Base-by-base conservation (phyloP, 192 early-diverging fungal genomes). In the Backusella tarrabulga region DNA sequence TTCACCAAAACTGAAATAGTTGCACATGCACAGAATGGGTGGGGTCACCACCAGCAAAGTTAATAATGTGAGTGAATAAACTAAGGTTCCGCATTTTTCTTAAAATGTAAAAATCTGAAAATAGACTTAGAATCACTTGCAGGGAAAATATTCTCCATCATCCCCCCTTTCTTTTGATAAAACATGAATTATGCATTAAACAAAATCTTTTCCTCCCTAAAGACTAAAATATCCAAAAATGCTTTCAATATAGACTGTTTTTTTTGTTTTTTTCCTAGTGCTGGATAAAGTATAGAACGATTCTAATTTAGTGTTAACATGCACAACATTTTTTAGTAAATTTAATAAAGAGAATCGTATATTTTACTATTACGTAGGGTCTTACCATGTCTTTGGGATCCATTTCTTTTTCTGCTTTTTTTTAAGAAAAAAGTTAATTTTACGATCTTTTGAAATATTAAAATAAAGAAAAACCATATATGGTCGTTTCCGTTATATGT, bases 11-110 rank as follows among this genome's bases (percentile, higher is more conserved):
- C 9, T 29, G 4, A 56, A 56, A 21, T 21, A 4, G 56, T 26
- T 29, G 11, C 56, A 63, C 56, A 29, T 23, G 23, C 56, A 63
- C 56, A 12, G 14, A 29, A 29, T 2, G 19, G 46, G 15, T 63
- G 21, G 9, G 12, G 56, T 63, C 56, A 63, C 11, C 23, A 14
- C 11, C 23, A 14, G n/a, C 1, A 29, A 63, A 63, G 26, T 23
- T 9, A 60, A 14, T 63, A 4, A 63, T 29, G 21, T 63, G 21
- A 63, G 26, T 11, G 21, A 29, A 26, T 6, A 14, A 26, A 26
- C 23, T 63, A 63, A 63, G 56, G 56, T 63, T 63, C 14, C 56
- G 56, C 56, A 63, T 63, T 63, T 63, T 63, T 63, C 56, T 63
- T 63, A 63, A 63, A 63, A 63, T 26, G 56, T 63, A 29, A 63